A percentile compares a stretch with the other conserved stretches of the same genome.
Conservation (phyloP, 345 rosid genomes). For the Hibiscus syriacus region DNA sequence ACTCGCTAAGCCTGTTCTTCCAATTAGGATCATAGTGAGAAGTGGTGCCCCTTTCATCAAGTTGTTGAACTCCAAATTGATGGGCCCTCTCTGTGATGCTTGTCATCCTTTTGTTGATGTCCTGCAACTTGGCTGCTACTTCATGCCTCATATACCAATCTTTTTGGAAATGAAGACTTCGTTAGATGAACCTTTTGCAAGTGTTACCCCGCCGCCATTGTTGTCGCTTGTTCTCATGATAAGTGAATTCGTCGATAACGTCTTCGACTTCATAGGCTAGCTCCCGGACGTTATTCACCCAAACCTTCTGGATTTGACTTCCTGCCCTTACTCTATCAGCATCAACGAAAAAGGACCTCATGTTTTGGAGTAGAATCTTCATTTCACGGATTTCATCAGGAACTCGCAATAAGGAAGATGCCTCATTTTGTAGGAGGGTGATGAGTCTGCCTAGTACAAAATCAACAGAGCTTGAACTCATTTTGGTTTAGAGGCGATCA, state of each 20-base stretch:
- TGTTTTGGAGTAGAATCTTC: background rate
- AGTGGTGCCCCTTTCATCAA: background rate
- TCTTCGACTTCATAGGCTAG: no score
- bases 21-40: background rate
- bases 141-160: constrained; percentile 20
- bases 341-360: background rate
- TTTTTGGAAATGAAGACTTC: constrained; percentile 13
- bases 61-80: no score
- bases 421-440: background rate
- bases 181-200: background rate
- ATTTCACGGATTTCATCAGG: background rate
- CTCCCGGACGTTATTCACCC: background rate
- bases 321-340: background rate
- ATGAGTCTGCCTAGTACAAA: background rate
- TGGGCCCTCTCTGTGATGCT: no score
- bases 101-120: no score
- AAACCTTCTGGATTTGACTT: background rate
- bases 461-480: background rate
- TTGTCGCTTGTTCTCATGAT: background rate
- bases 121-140: constrained; percentile 16
- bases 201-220: background rate
- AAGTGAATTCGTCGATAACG: background rate
- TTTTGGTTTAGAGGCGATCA: no score
- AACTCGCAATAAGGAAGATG: background rate
- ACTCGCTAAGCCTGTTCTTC: constrained; percentile 19